Percentiles rank a stretch among this genome's conserved stretches.
phyloP scores from a whole-genome alignment of 768 basidiomycete genomes.

The Suillus ampliporus region DNA sequence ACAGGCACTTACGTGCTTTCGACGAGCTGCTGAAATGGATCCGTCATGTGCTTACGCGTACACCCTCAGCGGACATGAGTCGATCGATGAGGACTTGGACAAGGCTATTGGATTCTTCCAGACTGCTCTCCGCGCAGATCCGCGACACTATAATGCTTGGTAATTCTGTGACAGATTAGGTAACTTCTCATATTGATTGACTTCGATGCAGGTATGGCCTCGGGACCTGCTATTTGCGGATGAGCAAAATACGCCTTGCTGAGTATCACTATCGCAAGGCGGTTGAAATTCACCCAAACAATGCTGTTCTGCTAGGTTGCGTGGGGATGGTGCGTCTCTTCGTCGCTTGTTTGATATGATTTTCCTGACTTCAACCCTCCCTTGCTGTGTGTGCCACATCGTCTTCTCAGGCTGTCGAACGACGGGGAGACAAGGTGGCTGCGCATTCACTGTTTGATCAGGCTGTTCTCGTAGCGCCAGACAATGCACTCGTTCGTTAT shows the following conservation, averaged over 20 bases:
- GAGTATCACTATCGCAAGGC: constrained; percentile 97
- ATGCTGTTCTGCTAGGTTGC: constrained; percentile 95
- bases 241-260: constrained; percentile 90
- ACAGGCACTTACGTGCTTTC: constrained; percentile 93
- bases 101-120: constrained; percentile 92
- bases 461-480: constrained; percentile 79
- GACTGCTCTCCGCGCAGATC: constrained; percentile 87
- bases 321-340: constrained; percentile 85
- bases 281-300: constrained; percentile 89
- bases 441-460: constrained; percentile 84
- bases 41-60: constrained; percentile 94
- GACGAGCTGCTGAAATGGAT: constrained; percentile 88
- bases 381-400: constrained; percentile 16
- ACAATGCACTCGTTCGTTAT: constrained; percentile 94
- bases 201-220: constrained; percentile 86
- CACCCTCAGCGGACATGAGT: constrained; percentile 96
- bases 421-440: constrained; percentile 74
- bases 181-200: constrained; percentile 29
- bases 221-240: constrained; percentile 93
- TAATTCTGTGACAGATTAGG: constrained; percentile 37
- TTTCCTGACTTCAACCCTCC: constrained; percentile 17
- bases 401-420: constrained; percentile 78
- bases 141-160: constrained; percentile 98
- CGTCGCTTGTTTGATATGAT: constrained; percentile 43
- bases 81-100: constrained; percentile 93